phyloP scores from a whole-genome alignment of 2,329 filamentous ascomycete genomes.

The Fusarium begoniae region DNA sequence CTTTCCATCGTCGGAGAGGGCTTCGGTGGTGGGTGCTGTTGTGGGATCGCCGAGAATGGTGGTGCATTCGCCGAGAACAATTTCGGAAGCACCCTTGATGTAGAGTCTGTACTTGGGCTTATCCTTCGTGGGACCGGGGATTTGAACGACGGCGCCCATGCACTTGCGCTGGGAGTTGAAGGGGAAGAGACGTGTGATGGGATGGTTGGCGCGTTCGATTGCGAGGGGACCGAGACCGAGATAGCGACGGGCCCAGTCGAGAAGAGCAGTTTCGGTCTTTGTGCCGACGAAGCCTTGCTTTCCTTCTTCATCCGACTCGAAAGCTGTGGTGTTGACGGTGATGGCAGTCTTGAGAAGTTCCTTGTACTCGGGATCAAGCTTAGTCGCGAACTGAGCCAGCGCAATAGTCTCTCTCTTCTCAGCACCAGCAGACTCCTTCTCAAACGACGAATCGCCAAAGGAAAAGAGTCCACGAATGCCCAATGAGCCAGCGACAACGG shows the following conservation, averaged over 20 bases:
- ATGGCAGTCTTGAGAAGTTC: constrained; percentile 43
- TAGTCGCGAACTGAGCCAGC: constrained; percentile 11
- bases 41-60: constrained; percentile 65
- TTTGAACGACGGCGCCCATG: constrained; percentile 64
- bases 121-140: constrained; percentile 45
- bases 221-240: constrained; percentile 58
- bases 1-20: constrained; percentile 53
- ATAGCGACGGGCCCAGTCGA: constrained; percentile 59
- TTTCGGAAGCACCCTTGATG: constrained; percentile 67
- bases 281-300: constrained; percentile 59
- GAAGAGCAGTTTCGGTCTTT: constrained; percentile 65
- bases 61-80: constrained; percentile 58
- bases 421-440: constrained; percentile 32
- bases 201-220: constrained; percentile 56
- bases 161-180: constrained; percentile 65
- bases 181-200: constrained; percentile 60
- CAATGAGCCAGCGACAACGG: constrained; percentile 72
- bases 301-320: constrained; percentile 59
- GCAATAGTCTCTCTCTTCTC: constrained; percentile 9
- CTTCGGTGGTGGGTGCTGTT: background rate
- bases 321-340: constrained; percentile 66
- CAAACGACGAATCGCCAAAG: constrained; percentile 57
- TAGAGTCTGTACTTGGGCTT: constrained; percentile 56
- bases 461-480: constrained; percentile 20
- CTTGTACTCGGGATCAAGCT: constrained; percentile 27